phyloP scores from a whole-genome alignment of 768 basidiomycete species.

The Tubosaeta sp. region DNA sequence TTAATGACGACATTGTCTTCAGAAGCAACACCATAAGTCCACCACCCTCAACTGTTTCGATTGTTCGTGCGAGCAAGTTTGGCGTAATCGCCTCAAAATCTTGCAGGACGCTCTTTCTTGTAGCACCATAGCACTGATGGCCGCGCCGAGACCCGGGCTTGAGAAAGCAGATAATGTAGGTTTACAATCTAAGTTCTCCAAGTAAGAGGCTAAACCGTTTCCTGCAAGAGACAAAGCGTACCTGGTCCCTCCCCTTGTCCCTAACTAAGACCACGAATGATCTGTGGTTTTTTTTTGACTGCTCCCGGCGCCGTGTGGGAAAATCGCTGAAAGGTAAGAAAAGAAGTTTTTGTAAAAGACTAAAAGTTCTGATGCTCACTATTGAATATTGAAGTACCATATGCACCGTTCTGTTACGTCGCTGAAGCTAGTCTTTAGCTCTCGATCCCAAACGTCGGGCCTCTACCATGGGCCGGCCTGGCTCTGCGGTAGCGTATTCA shows the following conservation, averaged over 20 bases:
- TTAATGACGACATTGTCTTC: conserved; percentile 91
- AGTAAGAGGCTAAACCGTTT: neutral
- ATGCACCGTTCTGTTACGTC: neutral
- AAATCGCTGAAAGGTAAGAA: too few relatives aligned
- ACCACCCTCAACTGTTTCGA: conserved; percentile 98
- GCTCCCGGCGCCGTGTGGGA: too few relatives aligned
- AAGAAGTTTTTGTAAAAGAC: too few relatives aligned
- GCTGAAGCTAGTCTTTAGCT: conserved; percentile 30
- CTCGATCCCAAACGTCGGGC: conserved; percentile 55
- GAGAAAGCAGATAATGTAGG: conserved; percentile 90
- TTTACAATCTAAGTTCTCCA: conserved; percentile 68
- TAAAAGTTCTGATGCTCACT: too few relatives aligned
- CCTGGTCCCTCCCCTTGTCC: conserved; percentile 90
- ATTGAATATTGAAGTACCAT: too few relatives aligned
- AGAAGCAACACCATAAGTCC: conserved; percentile 83
- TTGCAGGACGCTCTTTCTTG: conserved; percentile 96
- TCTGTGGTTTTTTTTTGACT: conserved; percentile 85
- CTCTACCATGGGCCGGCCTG: conserved; percentile 54
- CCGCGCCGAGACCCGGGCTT: conserved; percentile 82
- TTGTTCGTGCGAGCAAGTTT: conserved; percentile 92
- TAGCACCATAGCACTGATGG: conserved; percentile 98
- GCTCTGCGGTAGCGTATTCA: conserved; percentile 67
- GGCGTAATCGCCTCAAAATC: conserved; percentile 99
- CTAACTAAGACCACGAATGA: conserved; percentile 97
- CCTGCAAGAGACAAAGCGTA: conserved; percentile 26